Base-by-base conservation (phyloP, 2,329 filamentous ascomycete genomes). In the Macroventuria anomochaeta region DNA sequence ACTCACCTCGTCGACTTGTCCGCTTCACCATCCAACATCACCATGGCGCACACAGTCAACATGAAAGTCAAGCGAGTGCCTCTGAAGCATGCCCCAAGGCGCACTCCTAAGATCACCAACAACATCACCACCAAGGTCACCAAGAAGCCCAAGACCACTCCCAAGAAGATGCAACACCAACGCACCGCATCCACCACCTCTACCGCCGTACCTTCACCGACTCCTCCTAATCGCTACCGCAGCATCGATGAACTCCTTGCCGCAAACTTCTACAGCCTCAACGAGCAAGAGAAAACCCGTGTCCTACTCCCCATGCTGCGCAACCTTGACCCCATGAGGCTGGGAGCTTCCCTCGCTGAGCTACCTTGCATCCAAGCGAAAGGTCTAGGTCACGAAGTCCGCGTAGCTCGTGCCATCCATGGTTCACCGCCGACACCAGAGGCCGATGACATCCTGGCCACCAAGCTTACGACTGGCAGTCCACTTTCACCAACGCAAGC, bases 261-360 rank as follows among this genome's bases (percentile, higher is more conserved):
- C 11, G 42, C 36, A 1, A 34, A 44, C 2, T 70, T 62, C 55
- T 23, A 18, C 7, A 43, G 32, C 1, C 53, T 69, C 5, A 37
- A 43, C 1, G 18, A 44, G 2, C 39, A 57, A 7, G 67, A 69
- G 41, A 64, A 65, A 41, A 36, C 43, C 1, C 55, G 58, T 3
- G 18, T 70, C 6, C 40, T 69, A 3, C 47, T 64, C 0, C 64
- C 61, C 4, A 42, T 69, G 5, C 49, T 67, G 7, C 51, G 60
- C 5, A 61, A 61, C 10, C 40, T 61, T 7, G 52, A 69, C 13
- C 66, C 65, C 1, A 41, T 17, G 2, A 23, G n/a, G 15, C 51
- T 49, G 8, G 39, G 49, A 21, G 7, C 18, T 8, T 39, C 39
- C 7, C 26, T 44, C 11, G 28, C 20, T n/a, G 29, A 32, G n/a